A percentile compares a stretch with the other conserved stretches of the same genome.
These are phyloP conservation scores for Dillenia turbinata DNA, from an alignment of 164 flowering plant genomes.

Conservation along the genomic window DNA sequence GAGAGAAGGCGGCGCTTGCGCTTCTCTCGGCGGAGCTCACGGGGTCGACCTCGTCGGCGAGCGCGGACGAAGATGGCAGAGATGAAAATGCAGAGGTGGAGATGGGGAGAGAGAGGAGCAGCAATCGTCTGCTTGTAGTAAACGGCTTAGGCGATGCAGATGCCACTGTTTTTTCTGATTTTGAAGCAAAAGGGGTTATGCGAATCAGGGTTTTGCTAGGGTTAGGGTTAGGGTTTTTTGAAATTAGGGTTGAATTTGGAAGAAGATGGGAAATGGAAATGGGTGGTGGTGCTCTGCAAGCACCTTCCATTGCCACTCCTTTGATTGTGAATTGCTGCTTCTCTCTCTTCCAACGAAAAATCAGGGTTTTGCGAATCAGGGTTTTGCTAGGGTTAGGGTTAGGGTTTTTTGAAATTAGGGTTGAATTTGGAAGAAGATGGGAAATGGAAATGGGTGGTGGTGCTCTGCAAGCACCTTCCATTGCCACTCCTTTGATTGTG, in stretches of 20 bases:
- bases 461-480: no score
- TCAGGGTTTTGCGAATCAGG: not conserved
- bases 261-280: no score
- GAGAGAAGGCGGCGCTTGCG: conserved; percentile 32
- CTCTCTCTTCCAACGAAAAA: no score
- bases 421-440: not conserved
- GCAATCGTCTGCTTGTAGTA: conserved; percentile 20
- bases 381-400: not conserved
- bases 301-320: no score
- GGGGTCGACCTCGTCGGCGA: conserved; percentile 32
- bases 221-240: not conserved
- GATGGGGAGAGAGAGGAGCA: conserved; percentile 31
- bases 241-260: not conserved
- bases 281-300: no score
- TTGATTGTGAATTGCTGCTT: no score
- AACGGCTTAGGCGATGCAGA: not conserved
- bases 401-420: not conserved
- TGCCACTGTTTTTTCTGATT: no score
- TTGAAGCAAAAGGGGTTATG: not conserved
- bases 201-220: not conserved
- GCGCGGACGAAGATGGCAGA: conserved; percentile 13
- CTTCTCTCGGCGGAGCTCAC: conserved; percentile 38
- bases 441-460: no score
- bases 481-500: no score
- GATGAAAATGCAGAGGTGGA: conserved; percentile 9